Percentiles rank a stretch among this genome's conserved stretches.
phyloP scores from a whole-genome alignment of 2,329 filamentous ascomycete species.

The Parastagonospora avenae region DNA sequence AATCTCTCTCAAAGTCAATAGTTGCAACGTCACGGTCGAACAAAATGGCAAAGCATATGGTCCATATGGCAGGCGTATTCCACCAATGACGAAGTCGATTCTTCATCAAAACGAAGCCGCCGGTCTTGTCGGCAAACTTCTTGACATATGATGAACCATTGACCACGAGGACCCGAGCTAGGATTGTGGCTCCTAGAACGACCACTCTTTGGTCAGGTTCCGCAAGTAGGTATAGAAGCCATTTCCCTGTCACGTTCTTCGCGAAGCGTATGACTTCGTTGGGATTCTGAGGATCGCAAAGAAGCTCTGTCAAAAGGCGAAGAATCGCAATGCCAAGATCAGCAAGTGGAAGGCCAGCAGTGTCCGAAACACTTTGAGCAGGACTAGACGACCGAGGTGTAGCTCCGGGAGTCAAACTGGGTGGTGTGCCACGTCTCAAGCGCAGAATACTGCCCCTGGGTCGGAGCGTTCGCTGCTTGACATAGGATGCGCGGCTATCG shows the following conservation, averaged over 20 bases:
- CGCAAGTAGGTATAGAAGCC: slow-evolving; percentile 88
- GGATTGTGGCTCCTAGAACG: slow-evolving; percentile 77
- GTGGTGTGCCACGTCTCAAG: slow-evolving; percentile 35
- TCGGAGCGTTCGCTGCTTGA: slow-evolving; percentile 41
- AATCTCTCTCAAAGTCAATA: slow-evolving; percentile 72
- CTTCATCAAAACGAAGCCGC: slow-evolving; percentile 86
- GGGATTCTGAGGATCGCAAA: slow-evolving; percentile 74
- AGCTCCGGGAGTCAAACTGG: slow-evolving; percentile 31
- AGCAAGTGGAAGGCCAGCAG: slow-evolving; percentile 59
- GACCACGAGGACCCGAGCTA: slow-evolving; percentile 80
- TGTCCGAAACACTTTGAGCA: slow-evolving; percentile 18
- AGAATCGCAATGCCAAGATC: slow-evolving; percentile 77
- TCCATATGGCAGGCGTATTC: slow-evolving; percentile 84
- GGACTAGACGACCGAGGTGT: slow-evolving; percentile 42
- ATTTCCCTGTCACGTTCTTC: slow-evolving; percentile 95
- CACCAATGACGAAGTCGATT: slow-evolving; percentile 85
- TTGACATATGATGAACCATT: slow-evolving; percentile 81
- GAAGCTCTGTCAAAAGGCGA: slow-evolving; percentile 74
- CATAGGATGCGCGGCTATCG: slow-evolving; percentile 55
- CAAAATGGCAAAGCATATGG: slow-evolving; percentile 83
- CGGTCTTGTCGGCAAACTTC: slow-evolving; percentile 85
- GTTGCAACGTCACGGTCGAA: slow-evolving; percentile 82
- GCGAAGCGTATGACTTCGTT: slow-evolving; percentile 84
- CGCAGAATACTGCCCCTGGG: slow-evolving; percentile 41
- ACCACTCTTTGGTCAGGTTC: slow-evolving; percentile 86